Evolutionary conservation across 805 yeast genomes (phyloP).

Genomic region (Barnettozyma pratensis): DNA sequence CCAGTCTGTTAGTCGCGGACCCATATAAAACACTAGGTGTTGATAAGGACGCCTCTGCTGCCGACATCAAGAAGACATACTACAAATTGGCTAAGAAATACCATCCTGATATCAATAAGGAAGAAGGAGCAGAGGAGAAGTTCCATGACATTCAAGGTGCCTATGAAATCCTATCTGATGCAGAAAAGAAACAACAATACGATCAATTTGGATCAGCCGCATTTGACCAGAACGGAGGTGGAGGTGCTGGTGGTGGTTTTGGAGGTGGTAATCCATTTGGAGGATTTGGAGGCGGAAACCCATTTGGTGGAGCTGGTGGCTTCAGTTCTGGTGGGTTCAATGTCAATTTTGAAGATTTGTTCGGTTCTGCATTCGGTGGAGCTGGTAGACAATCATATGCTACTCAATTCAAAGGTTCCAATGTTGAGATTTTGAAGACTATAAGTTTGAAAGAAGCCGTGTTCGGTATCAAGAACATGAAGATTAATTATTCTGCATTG

Average conservation of each 20-base stretch:
- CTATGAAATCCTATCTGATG: slow-evolving; percentile 85
- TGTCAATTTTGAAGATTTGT: slow-evolving; percentile 55
- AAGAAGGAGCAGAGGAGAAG: slow-evolving; percentile 76
- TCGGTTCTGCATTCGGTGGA: slow-evolving; percentile 45
- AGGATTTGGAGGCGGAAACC: slow-evolving; percentile 34
- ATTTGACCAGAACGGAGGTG: slow-evolving; percentile 43
- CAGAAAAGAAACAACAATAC: slow-evolving; percentile 78
- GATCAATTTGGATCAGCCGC: slow-evolving; percentile 91
- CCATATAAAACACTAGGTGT: slow-evolving; percentile 88
- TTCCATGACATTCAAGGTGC: slow-evolving; percentile 94
- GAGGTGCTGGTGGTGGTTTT: slow-evolving; percentile 37
- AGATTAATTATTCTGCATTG: slow-evolving; percentile 65
- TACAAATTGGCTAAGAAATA: slow-evolving; percentile 87
- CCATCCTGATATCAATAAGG: slow-evolving; percentile 97
- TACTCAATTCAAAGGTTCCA: slow-evolving; percentile 84
- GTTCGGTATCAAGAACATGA: slow-evolving; percentile 62
- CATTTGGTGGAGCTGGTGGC: slow-evolving; percentile 37
- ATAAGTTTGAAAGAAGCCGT: slow-evolving; percentile 83
- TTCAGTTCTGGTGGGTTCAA: slow-evolving; percentile 21
- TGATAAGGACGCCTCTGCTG: slow-evolving; percentile 56
- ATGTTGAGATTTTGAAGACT: slow-evolving; percentile 72
- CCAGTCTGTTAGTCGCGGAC: slow-evolving; percentile 38
- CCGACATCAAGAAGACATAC: slow-evolving; percentile 94
- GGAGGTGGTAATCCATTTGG: slow-evolving; percentile 43
- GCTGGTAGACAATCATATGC: slow-evolving; percentile 41